A percentile compares a stretch with the other conserved stretches of the same genome.
Conservation (phyloP, 75 land plant species). For the Gnetum montanum region DNA sequence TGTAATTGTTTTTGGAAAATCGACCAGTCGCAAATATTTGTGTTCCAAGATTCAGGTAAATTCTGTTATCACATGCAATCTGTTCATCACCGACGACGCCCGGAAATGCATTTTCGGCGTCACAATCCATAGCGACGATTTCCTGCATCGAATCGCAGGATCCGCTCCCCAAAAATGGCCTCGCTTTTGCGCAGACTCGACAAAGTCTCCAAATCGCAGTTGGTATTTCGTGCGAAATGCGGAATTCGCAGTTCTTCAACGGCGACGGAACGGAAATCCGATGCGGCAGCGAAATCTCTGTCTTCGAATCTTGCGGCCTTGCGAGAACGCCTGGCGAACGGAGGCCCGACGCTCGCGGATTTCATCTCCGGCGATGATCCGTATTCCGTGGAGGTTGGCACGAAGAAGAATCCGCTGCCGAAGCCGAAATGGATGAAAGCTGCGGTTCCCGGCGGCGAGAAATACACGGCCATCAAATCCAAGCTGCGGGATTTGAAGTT, state of each 20-base stretch:
- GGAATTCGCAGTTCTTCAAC: too few relatives aligned
- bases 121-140: too few relatives aligned
- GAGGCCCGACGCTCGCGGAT: constrained; percentile 56
- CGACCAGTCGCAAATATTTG: too few relatives aligned
- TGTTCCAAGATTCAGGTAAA: too few relatives aligned
- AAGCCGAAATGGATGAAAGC: constrained; percentile 98
- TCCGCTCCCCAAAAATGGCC: not conserved
- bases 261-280: too few relatives aligned
- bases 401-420: constrained; percentile 78
- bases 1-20: too few relatives aligned
- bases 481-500: constrained; percentile 75
- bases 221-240: too few relatives aligned
- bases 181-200: not conserved
- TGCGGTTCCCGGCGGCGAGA: constrained; percentile 81
- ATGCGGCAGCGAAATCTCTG: too few relatives aligned
- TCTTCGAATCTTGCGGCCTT: constrained; percentile 43
- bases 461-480: constrained; percentile 75
- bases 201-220: too few relatives aligned
- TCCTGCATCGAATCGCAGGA: constrained; percentile 1
- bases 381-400: constrained; percentile 94
- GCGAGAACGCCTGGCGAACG: constrained; percentile 54
- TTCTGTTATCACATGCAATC: too few relatives aligned
- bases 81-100: too few relatives aligned
- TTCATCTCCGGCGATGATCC: constrained; percentile 28
- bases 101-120: too few relatives aligned